A percentile compares a stretch with the other conserved stretches of the same genome.
These are phyloP conservation scores for Zygosaccharomyces pseudobailii DNA, from an alignment of 1,139 yeast species.

Conservation along the genomic window DNA sequence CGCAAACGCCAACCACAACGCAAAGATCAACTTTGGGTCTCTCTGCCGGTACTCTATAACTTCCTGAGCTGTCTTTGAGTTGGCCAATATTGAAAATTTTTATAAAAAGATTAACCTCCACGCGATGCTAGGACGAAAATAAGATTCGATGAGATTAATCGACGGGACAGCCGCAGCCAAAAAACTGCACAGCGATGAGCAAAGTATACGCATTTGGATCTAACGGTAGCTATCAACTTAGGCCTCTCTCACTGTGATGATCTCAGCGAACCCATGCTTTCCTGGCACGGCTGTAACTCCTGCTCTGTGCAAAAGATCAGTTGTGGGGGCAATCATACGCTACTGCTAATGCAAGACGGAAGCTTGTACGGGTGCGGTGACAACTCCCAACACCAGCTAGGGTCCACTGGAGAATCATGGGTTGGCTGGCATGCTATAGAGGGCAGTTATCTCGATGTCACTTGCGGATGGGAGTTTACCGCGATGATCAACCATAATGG, in stretches of 20 bases:
- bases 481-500: constrained; percentile 44
- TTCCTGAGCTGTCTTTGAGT: background rate
- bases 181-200: constrained; percentile 4
- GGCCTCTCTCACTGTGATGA: constrained; percentile 63
- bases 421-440: constrained; percentile 6
- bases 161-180: background rate
- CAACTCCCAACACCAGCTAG: constrained; percentile 48
- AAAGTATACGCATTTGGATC: constrained; percentile 63
- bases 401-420: constrained; percentile 3
- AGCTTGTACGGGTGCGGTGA: constrained; percentile 56
- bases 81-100: background rate
- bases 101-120: background rate
- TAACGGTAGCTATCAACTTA: constrained; percentile 70
- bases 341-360: constrained; percentile 53
- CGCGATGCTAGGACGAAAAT: background rate
- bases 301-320: constrained; percentile 40
- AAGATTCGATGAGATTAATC: background rate
- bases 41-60: background rate
- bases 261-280: constrained; percentile 28
- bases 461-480: constrained; percentile 75
- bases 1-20: background rate
- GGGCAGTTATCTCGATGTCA: constrained; percentile 29
- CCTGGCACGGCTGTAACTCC: constrained; percentile 9
- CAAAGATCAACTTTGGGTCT: background rate
- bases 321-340: constrained; percentile 88